Percentiles rank a stretch among this genome's conserved stretches.
These are phyloP conservation scores for Massarina eburnea DNA, from an alignment of 2,329 filamentous ascomycete species.

Conservation along the genomic window DNA sequence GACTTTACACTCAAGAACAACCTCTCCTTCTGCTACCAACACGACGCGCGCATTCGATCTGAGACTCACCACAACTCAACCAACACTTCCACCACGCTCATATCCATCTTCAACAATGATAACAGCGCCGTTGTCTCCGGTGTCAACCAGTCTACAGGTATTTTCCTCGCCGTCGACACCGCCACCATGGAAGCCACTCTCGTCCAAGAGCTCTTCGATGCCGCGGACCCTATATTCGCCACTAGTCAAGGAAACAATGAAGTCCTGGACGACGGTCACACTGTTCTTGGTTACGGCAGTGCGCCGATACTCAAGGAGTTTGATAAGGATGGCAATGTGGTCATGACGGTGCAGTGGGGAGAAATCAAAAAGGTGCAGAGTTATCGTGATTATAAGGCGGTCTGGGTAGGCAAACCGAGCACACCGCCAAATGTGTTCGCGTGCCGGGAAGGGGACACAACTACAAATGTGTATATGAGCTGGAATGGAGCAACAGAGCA, in stretches of 20 bases:
- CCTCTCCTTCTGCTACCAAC: constrained; percentile 12
- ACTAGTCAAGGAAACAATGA: neutral
- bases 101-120: constrained; percentile 9
- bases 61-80: neutral
- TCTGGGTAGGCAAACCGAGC: constrained; percentile 11
- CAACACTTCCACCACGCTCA: constrained; percentile 3
- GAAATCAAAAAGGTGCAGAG: constrained; percentile 6
- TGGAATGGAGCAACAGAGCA: constrained; percentile 14
- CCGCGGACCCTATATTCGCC: neutral
- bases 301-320: constrained; percentile 8
- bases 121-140: constrained; percentile 4
- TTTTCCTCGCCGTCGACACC: constrained; percentile 1
- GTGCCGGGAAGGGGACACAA: neutral
- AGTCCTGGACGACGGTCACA: constrained; percentile 3
- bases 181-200: constrained; percentile 2
- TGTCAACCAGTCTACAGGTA: constrained; percentile 5
- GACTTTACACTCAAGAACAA: constrained; percentile 9
- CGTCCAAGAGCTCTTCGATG: constrained; percentile 1
- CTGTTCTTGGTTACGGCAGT: constrained; percentile 9
- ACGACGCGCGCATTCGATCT: constrained; percentile 10
- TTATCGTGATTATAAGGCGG: constrained; percentile 9
- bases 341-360: constrained; percentile 9
- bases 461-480: constrained; percentile 12
- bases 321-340: constrained; percentile 5
- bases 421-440: constrained; percentile 7